Evolutionary conservation across 495 filamentous ascomycete genomes (phyloP).

Genomic region (Tuber aestivum): DNA sequence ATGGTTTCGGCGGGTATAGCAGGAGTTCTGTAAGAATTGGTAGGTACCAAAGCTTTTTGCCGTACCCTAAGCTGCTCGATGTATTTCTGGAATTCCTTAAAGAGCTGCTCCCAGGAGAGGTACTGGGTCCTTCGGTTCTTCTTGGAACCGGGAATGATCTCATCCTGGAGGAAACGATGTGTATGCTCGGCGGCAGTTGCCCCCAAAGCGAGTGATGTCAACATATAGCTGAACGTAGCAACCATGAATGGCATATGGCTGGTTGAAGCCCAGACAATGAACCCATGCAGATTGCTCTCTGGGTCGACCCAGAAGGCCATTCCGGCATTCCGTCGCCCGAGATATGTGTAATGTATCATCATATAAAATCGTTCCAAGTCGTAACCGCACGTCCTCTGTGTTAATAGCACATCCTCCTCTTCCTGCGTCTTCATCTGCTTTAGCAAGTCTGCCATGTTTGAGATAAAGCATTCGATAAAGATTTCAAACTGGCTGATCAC

Average conservation of each 20-base stretch:
- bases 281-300: constrained; percentile 85
- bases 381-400: constrained; percentile 67
- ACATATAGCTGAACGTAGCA: constrained; percentile 91
- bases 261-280: constrained; percentile 89
- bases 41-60: constrained; percentile 31
- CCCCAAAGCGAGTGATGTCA: constrained; percentile 74
- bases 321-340: constrained; percentile 71
- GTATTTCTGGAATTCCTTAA: constrained; percentile 56
- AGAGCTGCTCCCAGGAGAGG: constrained; percentile 87
- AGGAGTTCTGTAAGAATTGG: constrained; percentile 35
- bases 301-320: constrained; percentile 82
- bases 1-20: constrained; percentile 45
- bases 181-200: constrained; percentile 71
- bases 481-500: constrained; percentile 75
- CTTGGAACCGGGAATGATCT: constrained; percentile 63
- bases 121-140: constrained; percentile 72
- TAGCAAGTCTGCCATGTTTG: constrained; percentile 88
- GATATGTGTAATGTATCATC: constrained; percentile 85
- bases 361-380: constrained; percentile 85
- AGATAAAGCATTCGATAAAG: constrained; percentile 84
- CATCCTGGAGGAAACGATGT: constrained; percentile 83
- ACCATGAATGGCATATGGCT: constrained; percentile 87
- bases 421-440: constrained; percentile 81
- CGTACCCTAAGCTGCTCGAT: constrained; percentile 37
- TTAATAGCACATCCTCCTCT: constrained; percentile 72